phyloP scores from a whole-genome alignment of 2,329 filamentous ascomycete species.

The Coniochaeta sp. region DNA sequence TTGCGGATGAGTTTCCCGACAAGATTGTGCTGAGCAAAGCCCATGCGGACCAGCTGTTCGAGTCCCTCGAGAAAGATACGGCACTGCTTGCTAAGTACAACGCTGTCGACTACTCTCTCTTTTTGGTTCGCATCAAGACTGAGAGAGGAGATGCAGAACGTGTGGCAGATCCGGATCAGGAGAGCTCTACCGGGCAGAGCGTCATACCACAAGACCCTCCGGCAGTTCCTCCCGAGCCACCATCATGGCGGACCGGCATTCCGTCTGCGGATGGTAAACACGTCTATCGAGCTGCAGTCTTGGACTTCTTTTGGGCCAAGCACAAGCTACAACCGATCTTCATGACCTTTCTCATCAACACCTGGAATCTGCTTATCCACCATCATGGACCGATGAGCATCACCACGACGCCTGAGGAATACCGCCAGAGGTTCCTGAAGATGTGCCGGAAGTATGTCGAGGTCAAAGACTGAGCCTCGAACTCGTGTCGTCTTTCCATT shows the following conservation, averaged over 20 bases:
- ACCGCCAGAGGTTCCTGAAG: conserved; percentile 45
- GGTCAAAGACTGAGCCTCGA: conserved; percentile 13
- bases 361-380: conserved; percentile 54
- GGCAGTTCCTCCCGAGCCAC: conserved; percentile 23
- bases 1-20: conserved; percentile 62
- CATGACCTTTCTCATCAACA: conserved; percentile 58
- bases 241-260: conserved; percentile 57
- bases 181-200: conserved; percentile 1
- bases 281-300: conserved; percentile 58
- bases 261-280: conserved; percentile 55
- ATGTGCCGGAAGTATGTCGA: conserved; percentile 34
- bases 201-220: conserved; percentile 23
- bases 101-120: conserved; percentile 70
- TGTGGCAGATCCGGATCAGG: neutral
- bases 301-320: conserved; percentile 77
- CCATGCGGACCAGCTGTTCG: conserved; percentile 49
- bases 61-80: conserved; percentile 54
- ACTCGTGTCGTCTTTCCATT: too few species aligned
- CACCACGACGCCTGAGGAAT: conserved; percentile 62
- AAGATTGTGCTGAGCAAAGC: conserved; percentile 51
- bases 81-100: conserved; percentile 54
- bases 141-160: conserved; percentile 11
- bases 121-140: conserved; percentile 48
- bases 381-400: conserved; percentile 67
- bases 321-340: conserved; percentile 59